phyloP scores from a whole-genome alignment of 139 green algal species.

The Micromonas commoda region DNA sequence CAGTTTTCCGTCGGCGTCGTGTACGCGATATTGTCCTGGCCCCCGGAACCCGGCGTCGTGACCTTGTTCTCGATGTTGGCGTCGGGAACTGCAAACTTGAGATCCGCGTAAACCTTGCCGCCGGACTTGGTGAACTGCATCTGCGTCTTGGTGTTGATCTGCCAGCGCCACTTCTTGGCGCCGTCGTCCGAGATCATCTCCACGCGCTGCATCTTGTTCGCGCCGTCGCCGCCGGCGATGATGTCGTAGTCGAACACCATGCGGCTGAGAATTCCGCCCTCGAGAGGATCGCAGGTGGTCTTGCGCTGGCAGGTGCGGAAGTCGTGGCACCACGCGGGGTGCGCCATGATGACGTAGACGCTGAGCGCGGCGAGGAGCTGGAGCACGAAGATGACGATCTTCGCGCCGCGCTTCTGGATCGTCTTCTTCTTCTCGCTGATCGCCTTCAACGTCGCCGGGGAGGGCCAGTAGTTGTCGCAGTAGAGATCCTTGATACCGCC shows the following conservation, averaged over 20 bases:
- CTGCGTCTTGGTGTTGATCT: not conserved
- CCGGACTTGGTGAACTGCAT: not conserved
- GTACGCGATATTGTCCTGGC: not conserved
- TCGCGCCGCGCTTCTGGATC: not conserved
- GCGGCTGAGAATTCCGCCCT: not conserved
- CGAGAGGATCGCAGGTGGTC: not conserved
- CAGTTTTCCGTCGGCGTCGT: not conserved
- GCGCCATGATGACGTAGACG: slow-evolving; percentile 5
- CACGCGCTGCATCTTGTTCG: too few relatives aligned
- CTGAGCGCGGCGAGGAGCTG: not conserved
- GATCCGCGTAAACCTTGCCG: not conserved
- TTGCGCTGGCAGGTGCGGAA: not conserved
- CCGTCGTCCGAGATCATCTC: slow-evolving; percentile 6
- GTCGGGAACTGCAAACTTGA: not conserved
- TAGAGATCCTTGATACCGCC: not conserved
- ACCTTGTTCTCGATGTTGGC: not conserved
- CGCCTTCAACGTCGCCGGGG: not conserved
- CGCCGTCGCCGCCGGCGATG: not conserved
- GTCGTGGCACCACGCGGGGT: not conserved
- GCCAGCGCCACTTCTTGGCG: slow-evolving; percentile 1
- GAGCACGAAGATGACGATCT: slow-evolving; percentile 1
- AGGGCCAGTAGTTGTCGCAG: slow-evolving; percentile 2
- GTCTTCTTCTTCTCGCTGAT: not conserved
- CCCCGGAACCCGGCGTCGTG: not conserved
- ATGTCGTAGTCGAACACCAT: not conserved